phyloP scores from a whole-genome alignment of 1,284 basidiomycete species.

The Cutaneotrichosporon cavernicola region DNA sequence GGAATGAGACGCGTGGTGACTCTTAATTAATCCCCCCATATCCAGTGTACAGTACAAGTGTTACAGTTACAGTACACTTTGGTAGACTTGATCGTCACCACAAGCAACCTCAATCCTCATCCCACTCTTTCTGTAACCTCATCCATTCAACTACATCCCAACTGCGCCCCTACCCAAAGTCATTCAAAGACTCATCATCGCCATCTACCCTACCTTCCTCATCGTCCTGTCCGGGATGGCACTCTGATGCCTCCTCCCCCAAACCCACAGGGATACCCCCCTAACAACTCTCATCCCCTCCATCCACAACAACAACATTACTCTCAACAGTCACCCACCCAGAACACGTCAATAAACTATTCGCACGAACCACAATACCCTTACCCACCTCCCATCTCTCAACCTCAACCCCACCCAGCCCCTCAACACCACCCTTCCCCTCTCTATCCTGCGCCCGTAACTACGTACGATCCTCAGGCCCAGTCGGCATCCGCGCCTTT shows the following conservation, averaged over 20 bases:
- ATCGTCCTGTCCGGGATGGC: conserved; percentile 10
- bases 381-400: not conserved
- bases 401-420: not conserved
- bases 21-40: no score
- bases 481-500: not conserved
- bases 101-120: not conserved
- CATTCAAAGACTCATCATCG: not conserved
- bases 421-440: not conserved
- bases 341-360: not conserved
- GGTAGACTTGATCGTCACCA: no score
- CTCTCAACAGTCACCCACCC: not conserved
- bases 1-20: no score
- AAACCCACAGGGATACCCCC: conserved; percentile 11
- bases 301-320: conserved; percentile 7
- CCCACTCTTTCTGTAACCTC: not conserved
- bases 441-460: not conserved
- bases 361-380: conserved; percentile 7
- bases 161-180: not conserved
- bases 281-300: conserved; percentile 7
- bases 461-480: not conserved
- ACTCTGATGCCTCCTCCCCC: conserved; percentile 17
- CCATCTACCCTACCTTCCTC: not conserved
- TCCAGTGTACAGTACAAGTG: no score
- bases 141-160: not conserved
- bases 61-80: no score